Conservation (phyloP, 2,329 filamentous ascomycete genomes). For the Ophiostoma pallidulum region DNA sequence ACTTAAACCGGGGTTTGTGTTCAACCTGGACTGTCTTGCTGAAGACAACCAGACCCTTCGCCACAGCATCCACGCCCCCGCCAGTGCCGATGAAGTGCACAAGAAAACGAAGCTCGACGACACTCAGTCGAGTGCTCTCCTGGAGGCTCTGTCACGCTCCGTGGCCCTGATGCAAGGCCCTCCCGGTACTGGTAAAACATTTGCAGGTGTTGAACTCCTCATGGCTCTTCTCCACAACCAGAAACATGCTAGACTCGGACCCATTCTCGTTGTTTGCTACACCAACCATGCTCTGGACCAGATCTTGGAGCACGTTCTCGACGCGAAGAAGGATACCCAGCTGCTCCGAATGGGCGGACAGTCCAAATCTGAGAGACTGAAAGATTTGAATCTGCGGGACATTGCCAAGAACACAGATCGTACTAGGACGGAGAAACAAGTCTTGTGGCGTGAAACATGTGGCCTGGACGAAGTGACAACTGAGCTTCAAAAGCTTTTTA, state of each 20-base stretch:
- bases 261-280: constrained; percentile 39
- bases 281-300: constrained; percentile 44
- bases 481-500: neutral
- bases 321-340: constrained; percentile 32
- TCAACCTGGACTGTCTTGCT: constrained; percentile 30
- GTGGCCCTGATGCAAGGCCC: constrained; percentile 60
- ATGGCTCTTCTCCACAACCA: constrained; percentile 41
- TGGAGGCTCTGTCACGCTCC: constrained; percentile 41
- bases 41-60: constrained; percentile 7
- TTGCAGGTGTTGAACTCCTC: constrained; percentile 49
- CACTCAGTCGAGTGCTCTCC: constrained; percentile 40
- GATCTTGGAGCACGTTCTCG: constrained; percentile 50
- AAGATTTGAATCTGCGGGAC: constrained; percentile 38
- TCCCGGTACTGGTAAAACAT: constrained; percentile 61
- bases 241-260: constrained; percentile 31
- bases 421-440: constrained; percentile 31
- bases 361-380: constrained; percentile 44
- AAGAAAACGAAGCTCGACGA: constrained; percentile 40
- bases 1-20: constrained; percentile 37
- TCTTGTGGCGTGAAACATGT: constrained; percentile 21
- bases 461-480: constrained; percentile 8
- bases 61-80: neutral
- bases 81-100: constrained; percentile 19
- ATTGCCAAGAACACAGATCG: constrained; percentile 24
- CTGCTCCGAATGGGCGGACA: constrained; percentile 54